Evolutionary conservation across 78 protist species (phyloP), one percentile per base, ranked within the genome.

Genomic region (Anaeramoeba flamelloides): DNA sequence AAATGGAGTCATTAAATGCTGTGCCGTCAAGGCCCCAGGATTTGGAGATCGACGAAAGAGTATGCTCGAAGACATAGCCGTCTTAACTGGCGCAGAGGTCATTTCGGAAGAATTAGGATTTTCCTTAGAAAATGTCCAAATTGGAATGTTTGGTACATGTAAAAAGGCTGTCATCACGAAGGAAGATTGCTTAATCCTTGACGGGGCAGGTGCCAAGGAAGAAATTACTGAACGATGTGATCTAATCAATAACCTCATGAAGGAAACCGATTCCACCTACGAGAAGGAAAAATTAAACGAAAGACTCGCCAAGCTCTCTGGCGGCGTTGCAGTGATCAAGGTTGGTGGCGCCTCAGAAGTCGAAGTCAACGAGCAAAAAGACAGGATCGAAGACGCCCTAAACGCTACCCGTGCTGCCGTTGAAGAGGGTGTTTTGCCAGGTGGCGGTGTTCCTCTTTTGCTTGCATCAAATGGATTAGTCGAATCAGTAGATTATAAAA

Each of bases 401-500:
- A 91, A 91, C 87, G 99, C 99, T 17, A 97, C 99, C 1, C 85
- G 94, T 26, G 98, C 98, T 26, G 98, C 98, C 38, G 96, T 95
- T 33, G 92, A 92, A 83, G 98, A 97, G 77, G 78, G 78, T 1
- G 3, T 76, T 2, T 41, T 76, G 32, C 78, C 78, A 30, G 78
- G 78, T 3, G 78, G 78, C 78, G 78, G 78, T 30, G 32, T 17
- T 1, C 98, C 97, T 34, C 85, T 96, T 38, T 90, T 96, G 76
- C 77, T 84, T 86, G 80, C 91, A 38, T 79, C 92, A 33, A 2
- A 30, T 17, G 78, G 40, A 12, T 86, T 95, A 37, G 87, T 83
- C 33, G 0, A 0, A 2, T 79, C 90, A 40, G 38, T 22, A 31
- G 82, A 41, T 37, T 76, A 88, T n/a, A 41, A 0, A 4, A 76